Percentiles rank a stretch among this genome's conserved stretches.
Conservation (phyloP, 2,329 filamentous ascomycete species). For the Fusarium tanahbumbuense region DNA sequence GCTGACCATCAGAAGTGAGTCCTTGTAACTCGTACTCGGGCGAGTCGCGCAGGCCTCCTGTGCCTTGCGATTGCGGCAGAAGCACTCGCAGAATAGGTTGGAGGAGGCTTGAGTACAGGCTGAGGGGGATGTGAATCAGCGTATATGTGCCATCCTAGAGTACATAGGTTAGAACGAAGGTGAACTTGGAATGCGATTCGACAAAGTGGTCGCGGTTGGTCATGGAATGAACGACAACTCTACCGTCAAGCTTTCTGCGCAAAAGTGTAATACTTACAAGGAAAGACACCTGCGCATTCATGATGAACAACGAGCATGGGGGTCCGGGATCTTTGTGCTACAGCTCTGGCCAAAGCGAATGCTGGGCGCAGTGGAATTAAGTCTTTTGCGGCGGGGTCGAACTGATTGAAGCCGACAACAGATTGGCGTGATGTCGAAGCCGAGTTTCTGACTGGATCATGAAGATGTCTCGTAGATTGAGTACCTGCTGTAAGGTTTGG, state of each 20-base stretch:
- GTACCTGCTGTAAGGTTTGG: slow-evolving; percentile 35
- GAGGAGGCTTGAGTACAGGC: slow-evolving; percentile 80
- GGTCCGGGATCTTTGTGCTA: slow-evolving; percentile 13
- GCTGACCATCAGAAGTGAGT: slow-evolving; percentile 65
- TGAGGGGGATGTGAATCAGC: slow-evolving; percentile 88
- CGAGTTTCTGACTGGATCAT: slow-evolving; percentile 34
- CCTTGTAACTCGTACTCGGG: slow-evolving; percentile 58
- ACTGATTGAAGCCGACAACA: slow-evolving; percentile 15
- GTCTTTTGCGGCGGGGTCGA: slow-evolving; percentile 15
- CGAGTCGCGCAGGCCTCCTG: slow-evolving; percentile 52
- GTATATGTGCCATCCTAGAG: slow-evolving; percentile 85
- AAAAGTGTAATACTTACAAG: slow-evolving; percentile 58
- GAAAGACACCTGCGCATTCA: slow-evolving; percentile 69
- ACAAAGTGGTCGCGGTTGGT: neutral
- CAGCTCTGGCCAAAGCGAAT: neutral
- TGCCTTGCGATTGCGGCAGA: slow-evolving; percentile 69
- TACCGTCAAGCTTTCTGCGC: neutral
- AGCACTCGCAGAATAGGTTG: slow-evolving; percentile 89
- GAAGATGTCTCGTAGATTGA: slow-evolving; percentile 35
- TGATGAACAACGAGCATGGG: slow-evolving; percentile 48
- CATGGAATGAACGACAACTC: neutral
- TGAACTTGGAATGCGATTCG: neutral
- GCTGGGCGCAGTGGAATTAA: slow-evolving; percentile 7
- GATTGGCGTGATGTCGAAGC: slow-evolving; percentile 28
- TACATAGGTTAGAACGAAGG: slow-evolving; percentile 51